Evolutionary conservation across 805 yeast species (phyloP).

Genomic region (Candida oleophila): DNA sequence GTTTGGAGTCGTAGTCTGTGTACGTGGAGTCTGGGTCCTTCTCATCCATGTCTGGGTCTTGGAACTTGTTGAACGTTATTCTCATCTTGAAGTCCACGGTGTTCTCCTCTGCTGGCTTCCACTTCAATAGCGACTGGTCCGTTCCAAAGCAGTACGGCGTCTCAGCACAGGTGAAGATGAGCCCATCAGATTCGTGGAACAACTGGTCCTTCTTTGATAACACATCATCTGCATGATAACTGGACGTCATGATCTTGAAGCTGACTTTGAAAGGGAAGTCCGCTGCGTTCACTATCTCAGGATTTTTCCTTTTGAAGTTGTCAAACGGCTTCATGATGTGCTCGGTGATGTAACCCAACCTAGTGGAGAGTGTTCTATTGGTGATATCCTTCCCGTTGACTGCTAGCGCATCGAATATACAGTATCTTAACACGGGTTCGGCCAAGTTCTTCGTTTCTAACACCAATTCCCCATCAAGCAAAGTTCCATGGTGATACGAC

Average conservation of each 20-base stretch:
- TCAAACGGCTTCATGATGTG: slow-evolving; percentile 81
- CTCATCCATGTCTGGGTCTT: slow-evolving; percentile 64
- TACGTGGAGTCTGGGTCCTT: slow-evolving; percentile 72
- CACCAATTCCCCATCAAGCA: slow-evolving; percentile 94
- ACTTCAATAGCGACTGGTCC: slow-evolving; percentile 79
- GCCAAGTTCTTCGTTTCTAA: slow-evolving; percentile 62
- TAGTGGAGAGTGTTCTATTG: slow-evolving; percentile 69
- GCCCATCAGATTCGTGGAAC: slow-evolving; percentile 90
- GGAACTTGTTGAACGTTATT: slow-evolving; percentile 55
- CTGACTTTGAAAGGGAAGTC: slow-evolving; percentile 81
- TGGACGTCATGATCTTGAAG: slow-evolving; percentile 83
- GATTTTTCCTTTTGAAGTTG: slow-evolving; percentile 63
- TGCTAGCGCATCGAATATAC: slow-evolving; percentile 90
- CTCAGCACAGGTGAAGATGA: slow-evolving; percentile 87
- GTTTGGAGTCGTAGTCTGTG: slow-evolving; percentile 78
- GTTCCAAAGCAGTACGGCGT: slow-evolving; percentile 89
- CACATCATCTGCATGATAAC: slow-evolving; percentile 75
- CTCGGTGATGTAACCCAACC: slow-evolving; percentile 84
- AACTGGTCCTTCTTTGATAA: slow-evolving; percentile 67
- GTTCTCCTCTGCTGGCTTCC: slow-evolving; percentile 98
- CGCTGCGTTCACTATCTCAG: slow-evolving; percentile 63
- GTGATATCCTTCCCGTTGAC: slow-evolving; percentile 73
- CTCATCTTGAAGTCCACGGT: slow-evolving; percentile 83
- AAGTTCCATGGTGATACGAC: slow-evolving; percentile 78
- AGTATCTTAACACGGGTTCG: slow-evolving; percentile 56